Conservation (phyloP, 2,329 filamentous ascomycete species). For the Cercospora citrullina region DNA sequence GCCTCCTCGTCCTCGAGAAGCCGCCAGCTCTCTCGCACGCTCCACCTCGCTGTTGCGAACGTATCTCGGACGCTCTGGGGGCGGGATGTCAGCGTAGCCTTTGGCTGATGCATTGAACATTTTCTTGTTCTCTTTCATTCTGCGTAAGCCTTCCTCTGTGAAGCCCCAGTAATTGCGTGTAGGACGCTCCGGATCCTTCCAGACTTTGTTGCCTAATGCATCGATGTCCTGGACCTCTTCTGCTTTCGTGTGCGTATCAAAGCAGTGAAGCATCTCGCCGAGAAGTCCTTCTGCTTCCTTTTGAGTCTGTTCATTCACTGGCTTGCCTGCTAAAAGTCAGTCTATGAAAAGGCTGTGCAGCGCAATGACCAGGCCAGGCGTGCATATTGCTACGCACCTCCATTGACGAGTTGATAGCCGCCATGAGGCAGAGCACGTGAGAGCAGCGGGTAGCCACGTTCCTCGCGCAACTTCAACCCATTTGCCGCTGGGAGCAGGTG, state of each 20-base stretch:
- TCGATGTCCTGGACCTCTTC: constrained; percentile 37
- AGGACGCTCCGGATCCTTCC: constrained; percentile 34
- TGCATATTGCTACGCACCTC: constrained; percentile 18
- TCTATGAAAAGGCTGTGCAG: not conserved
- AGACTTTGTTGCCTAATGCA: constrained; percentile 37
- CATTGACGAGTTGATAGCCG: constrained; percentile 30
- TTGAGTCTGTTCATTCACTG: constrained; percentile 25
- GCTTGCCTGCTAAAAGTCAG: constrained; percentile 20
- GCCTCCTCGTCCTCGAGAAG: constrained; percentile 16
- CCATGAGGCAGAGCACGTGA: constrained; percentile 31
- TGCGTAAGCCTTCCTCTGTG: constrained; percentile 29
- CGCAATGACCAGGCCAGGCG: no score
- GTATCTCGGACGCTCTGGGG: constrained; percentile 13
- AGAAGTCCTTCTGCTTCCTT: constrained; percentile 30
- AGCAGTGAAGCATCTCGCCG: constrained; percentile 30
- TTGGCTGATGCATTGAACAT: constrained; percentile 20
- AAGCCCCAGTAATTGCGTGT: constrained; percentile 39
- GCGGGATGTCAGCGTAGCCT: constrained; percentile 29
- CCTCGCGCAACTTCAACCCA: constrained; percentile 34
- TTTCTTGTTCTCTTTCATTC: constrained; percentile 26
- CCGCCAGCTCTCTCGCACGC: constrained; percentile 27
- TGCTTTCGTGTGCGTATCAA: constrained; percentile 33
- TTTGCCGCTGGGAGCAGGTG: constrained; percentile 38
- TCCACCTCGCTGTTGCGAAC: constrained; percentile 26
- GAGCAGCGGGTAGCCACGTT: constrained; percentile 33